These are phyloP conservation scores for Ceratobasidium sp. DNA, from an alignment of 1,284 basidiomycete species.

Conservation along the genomic window DNA sequence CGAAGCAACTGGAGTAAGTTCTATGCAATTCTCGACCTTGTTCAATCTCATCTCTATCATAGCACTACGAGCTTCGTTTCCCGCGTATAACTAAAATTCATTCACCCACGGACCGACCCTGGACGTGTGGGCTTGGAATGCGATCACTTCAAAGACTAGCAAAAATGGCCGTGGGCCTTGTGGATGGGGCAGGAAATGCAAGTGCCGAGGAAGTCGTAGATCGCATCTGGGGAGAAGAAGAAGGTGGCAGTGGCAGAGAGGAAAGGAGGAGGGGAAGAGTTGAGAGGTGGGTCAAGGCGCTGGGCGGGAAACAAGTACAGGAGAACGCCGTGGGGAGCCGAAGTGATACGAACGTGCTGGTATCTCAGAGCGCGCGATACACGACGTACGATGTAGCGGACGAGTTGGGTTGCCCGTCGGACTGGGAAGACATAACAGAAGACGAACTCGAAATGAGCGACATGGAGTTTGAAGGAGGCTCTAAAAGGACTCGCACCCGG, in stretches of 20 bases:
- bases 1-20: conserved; percentile 64
- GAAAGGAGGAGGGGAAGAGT: neutral
- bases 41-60: neutral
- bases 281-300: neutral
- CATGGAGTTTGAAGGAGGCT: neutral
- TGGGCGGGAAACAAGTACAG: neutral
- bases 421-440: neutral
- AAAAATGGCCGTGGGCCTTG: neutral
- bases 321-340: conserved; percentile 3
- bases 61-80: conserved; percentile 86
- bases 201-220: neutral
- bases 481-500: neutral
- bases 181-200: neutral
- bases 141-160: conserved; percentile 2
- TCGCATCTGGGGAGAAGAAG: neutral
- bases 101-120: conserved; percentile 68
- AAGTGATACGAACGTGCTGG: neutral
- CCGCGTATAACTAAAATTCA: conserved; percentile 78
- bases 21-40: neutral
- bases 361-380: neutral
- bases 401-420: neutral
- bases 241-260: neutral
- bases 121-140: conserved; percentile 55
- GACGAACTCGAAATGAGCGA: neutral
- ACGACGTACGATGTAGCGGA: neutral